phyloP scores from a whole-genome alignment of 345 rosid species.

The Capsella bursapastoris region DNA sequence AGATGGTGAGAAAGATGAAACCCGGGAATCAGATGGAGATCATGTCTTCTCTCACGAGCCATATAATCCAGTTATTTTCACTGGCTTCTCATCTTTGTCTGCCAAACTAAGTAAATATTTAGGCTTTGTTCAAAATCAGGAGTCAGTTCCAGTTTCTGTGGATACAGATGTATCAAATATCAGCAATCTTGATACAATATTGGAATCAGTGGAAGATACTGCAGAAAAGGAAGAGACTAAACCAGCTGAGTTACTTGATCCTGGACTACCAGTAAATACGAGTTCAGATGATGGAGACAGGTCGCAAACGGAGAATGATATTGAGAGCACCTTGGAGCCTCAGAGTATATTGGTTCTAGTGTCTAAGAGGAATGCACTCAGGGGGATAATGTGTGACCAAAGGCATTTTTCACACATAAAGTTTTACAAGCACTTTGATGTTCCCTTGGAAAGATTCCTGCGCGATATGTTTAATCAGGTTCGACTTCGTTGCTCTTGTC shows the following conservation, averaged over 20 bases:
- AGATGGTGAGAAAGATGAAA: constrained; percentile 42
- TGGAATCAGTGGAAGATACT: constrained; percentile 34
- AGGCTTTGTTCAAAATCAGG: constrained; percentile 54
- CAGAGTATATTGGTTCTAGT: constrained; percentile 90
- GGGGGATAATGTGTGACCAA: constrained; percentile 81
- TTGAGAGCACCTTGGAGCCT: constrained; percentile 55
- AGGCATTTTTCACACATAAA: constrained; percentile 92
- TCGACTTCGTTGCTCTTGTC: constrained; percentile 18
- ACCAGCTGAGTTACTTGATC: constrained; percentile 44
- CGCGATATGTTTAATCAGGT: constrained; percentile 89
- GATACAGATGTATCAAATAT: constrained; percentile 42
- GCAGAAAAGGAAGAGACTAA: constrained; percentile 45
- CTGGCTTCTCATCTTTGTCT: constrained; percentile 83
- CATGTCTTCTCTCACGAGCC: constrained; percentile 63
- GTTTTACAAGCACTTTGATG: constrained; percentile 86
- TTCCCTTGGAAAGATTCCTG: constrained; percentile 88
- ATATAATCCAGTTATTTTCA: constrained; percentile 73
- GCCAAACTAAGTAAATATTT: constrained; percentile 71
- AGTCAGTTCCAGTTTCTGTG: constrained; percentile 51
- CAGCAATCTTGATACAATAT: constrained; percentile 46
- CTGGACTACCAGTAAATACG: constrained; percentile 39
- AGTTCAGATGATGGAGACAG: constrained; percentile 51
- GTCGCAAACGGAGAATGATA: constrained; percentile 49
- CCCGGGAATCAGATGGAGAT: constrained; percentile 45
- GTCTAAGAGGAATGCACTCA: constrained; percentile 72